Conservation (phyloP, 768 basidiomycete species). For the Pilatotrama ljubarskyi region DNA sequence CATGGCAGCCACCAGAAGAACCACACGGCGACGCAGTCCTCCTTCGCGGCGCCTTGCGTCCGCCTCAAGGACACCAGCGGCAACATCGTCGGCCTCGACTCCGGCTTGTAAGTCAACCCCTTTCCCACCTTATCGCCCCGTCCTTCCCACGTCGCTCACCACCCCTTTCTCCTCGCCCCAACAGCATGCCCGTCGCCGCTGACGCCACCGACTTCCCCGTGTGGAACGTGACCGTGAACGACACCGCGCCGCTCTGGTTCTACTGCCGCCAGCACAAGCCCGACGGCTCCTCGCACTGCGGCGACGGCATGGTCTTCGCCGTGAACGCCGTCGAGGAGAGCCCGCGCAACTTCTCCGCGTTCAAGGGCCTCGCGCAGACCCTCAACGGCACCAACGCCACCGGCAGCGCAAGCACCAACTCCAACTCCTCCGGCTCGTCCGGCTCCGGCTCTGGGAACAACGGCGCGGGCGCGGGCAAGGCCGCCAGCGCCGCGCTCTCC, state of each 20-base stretch:
- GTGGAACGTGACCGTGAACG: slow-evolving; percentile 57
- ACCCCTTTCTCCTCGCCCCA: neutral
- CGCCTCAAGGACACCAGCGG: slow-evolving; percentile 37
- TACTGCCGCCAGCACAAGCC: slow-evolving; percentile 46
- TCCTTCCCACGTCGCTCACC: neutral
- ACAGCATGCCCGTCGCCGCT: slow-evolving; percentile 42
- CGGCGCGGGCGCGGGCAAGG: slow-evolving; percentile 15
- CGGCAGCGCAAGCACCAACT: slow-evolving; percentile 29
- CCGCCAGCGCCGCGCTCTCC: slow-evolving; percentile 21
- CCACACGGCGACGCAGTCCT: slow-evolving; percentile 64
- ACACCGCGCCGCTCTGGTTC: slow-evolving; percentile 59
- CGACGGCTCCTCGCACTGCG: slow-evolving; percentile 36
- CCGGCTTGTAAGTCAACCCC: slow-evolving; percentile 49
- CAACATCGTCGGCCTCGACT: slow-evolving; percentile 50
- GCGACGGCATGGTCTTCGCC: slow-evolving; percentile 43
- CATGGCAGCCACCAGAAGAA: slow-evolving; percentile 59
- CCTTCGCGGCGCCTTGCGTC: slow-evolving; percentile 60
- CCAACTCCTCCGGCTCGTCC: slow-evolving; percentile 32
- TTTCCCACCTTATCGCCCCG: neutral
- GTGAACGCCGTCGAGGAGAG: slow-evolving; percentile 57
- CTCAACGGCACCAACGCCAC: slow-evolving; percentile 43
- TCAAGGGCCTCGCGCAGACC: slow-evolving; percentile 53
- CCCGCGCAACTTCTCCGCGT: slow-evolving; percentile 53
- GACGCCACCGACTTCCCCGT: slow-evolving; percentile 50
- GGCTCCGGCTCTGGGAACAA: slow-evolving; percentile 5